Percentiles rank a stretch among this genome's conserved stretches.
phyloP scores from a whole-genome alignment of 2,329 filamentous ascomycete genomes.

The Talaromyces piceae region DNA sequence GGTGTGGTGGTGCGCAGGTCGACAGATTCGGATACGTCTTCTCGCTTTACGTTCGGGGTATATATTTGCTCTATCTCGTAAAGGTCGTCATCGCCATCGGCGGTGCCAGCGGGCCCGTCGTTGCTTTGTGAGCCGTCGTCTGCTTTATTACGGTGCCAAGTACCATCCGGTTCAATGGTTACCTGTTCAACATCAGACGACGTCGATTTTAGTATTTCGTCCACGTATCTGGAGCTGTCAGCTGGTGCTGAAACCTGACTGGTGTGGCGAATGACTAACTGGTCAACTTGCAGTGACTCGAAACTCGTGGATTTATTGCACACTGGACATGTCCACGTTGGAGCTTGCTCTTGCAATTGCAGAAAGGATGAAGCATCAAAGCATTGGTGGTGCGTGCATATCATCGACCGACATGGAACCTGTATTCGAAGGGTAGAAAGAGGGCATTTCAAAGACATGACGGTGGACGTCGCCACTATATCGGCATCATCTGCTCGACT shows the following conservation, averaged over 20 bases:
- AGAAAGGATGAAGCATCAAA: conserved; percentile 92
- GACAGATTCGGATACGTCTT: conserved; percentile 20
- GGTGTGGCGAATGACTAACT: conserved; percentile 47
- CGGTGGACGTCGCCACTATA: conserved; percentile 78
- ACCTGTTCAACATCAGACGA: conserved; percentile 69
- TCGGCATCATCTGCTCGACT: conserved; percentile 78
- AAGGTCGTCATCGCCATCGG: conserved; percentile 35
- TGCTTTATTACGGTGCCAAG: conserved; percentile 55
- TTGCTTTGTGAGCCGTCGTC: conserved; percentile 32
- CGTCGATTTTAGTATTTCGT: conserved; percentile 74
- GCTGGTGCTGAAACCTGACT: conserved; percentile 9
- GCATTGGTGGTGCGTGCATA: conserved; percentile 86
- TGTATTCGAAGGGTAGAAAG: conserved; percentile 76
- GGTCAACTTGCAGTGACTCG: conserved; percentile 76
- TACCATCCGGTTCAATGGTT: conserved; percentile 78
- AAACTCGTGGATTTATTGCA: conserved; percentile 80
- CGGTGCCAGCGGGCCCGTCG: conserved; percentile 30
- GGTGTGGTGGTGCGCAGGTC: conserved; percentile 28
- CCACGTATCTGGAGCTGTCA: conserved; percentile 60
- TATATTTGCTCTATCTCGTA: conserved; percentile 36
- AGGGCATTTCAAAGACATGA: conserved; percentile 88
- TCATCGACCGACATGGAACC: conserved; percentile 68
- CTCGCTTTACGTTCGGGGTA: conserved; percentile 26
- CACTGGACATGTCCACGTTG: conserved; percentile 92
- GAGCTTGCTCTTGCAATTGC: conserved; percentile 89